Evolutionary conservation across 73 alveolate genomes (phyloP).

Genomic region (Vitrella brassicaformis): DNA sequence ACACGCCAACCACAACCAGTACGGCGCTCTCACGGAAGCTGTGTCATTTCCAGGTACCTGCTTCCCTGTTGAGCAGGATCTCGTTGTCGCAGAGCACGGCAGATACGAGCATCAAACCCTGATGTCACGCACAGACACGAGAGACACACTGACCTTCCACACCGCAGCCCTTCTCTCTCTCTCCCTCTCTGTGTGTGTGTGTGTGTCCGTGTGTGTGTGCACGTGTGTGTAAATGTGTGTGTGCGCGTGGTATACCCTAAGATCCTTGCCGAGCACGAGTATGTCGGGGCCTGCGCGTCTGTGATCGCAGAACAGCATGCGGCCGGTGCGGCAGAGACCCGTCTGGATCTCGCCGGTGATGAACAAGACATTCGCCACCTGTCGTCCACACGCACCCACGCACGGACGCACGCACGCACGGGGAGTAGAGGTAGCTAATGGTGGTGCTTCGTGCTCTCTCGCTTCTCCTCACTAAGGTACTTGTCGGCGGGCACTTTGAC

Average conservation of each 20-base stretch:
- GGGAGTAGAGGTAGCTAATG: too few species aligned
- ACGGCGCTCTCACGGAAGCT: too few species aligned
- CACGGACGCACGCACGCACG: background rate
- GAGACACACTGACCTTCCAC: too few species aligned
- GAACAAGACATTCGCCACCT: constrained; percentile 56
- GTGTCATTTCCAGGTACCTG: background rate
- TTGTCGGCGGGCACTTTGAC: constrained; percentile 70
- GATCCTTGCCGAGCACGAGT: constrained; percentile 50
- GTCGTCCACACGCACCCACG: background rate
- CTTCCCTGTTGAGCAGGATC: constrained; percentile 51
- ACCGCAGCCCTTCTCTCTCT: too few species aligned
- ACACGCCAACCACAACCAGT: constrained; percentile 21
- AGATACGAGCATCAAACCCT: constrained; percentile 79
- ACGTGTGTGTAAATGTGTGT: too few species aligned
- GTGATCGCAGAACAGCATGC: constrained; percentile 63
- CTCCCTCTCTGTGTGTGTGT: too few species aligned
- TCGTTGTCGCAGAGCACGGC: constrained; percentile 72
- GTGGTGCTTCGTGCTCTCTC: too few species aligned
- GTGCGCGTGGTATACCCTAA: too few species aligned
- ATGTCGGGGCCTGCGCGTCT: constrained; percentile 53
- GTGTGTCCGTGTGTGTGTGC: too few species aligned
- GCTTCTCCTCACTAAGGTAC: too few species aligned
- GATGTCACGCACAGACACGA: too few species aligned
- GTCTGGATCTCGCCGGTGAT: constrained; percentile 80
- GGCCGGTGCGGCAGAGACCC: constrained; percentile 88